Conservation (phyloP, 306 rosid species). For the Lupinus albus region DNA sequence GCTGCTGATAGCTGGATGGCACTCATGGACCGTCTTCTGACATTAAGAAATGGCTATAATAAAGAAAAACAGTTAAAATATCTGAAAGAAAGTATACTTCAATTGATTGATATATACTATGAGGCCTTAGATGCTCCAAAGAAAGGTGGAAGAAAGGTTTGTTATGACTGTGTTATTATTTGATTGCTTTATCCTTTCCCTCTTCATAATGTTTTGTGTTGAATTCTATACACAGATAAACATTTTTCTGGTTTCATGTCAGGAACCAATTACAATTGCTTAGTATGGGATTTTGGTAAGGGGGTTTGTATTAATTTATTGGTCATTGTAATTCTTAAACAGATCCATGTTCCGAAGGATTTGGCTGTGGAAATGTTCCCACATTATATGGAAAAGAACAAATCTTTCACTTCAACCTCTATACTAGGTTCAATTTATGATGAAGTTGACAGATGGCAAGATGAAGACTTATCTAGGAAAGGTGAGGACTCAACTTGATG, state of each 20-base stretch:
- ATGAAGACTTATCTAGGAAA: slow-evolving; percentile 37
- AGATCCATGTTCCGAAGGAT: slow-evolving; percentile 60
- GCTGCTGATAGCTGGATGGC: slow-evolving; percentile 78
- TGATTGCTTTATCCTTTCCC: background rate
- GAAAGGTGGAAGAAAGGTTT: slow-evolving; percentile 67
- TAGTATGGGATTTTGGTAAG: background rate
- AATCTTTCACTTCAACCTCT: slow-evolving; percentile 57
- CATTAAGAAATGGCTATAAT: slow-evolving; percentile 35
- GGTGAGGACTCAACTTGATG: slow-evolving; percentile 43
- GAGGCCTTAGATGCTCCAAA: slow-evolving; percentile 81
- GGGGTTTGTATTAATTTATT: background rate
- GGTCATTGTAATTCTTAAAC: slow-evolving; percentile 12
- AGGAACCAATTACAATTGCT: too few species aligned
- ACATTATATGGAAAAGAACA: slow-evolving; percentile 64
- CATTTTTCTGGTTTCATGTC: background rate
- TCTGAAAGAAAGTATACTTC: slow-evolving; percentile 50
- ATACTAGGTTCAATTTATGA: slow-evolving; percentile 71
- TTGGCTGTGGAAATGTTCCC: slow-evolving; percentile 53
- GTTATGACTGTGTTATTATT: slow-evolving; percentile 35
- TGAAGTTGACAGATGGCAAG: slow-evolving; percentile 47
- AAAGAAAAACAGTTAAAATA: slow-evolving; percentile 44
- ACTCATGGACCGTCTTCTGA: slow-evolving; percentile 64
- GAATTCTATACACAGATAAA: slow-evolving; percentile 13
- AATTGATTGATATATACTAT: slow-evolving; percentile 64
- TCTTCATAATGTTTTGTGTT: background rate